These are phyloP conservation scores for Didymella keratinophila DNA, from an alignment of 2,329 filamentous ascomycete genomes.

Conservation along the genomic window DNA sequence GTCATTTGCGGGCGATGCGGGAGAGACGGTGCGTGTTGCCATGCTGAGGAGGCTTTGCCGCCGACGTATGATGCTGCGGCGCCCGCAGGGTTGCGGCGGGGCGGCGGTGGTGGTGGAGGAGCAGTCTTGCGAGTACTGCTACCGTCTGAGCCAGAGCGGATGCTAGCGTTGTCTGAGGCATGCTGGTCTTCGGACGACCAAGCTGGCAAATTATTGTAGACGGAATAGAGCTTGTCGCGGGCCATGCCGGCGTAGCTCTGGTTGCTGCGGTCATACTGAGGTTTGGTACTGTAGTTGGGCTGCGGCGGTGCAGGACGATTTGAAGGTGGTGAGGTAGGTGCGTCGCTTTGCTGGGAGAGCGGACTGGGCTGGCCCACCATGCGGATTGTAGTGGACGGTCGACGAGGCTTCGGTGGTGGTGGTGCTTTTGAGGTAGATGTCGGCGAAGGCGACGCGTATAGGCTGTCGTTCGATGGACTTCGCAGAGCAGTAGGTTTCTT, in stretches of 20 bases:
- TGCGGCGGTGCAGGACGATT: constrained; percentile 41
- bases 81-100: constrained; percentile 48
- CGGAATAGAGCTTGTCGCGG: constrained; percentile 50
- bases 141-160: constrained; percentile 21
- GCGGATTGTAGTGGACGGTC: constrained; percentile 33
- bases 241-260: constrained; percentile 50
- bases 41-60: constrained; percentile 47
- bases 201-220: constrained; percentile 52
- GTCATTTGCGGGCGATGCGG: constrained; percentile 36
- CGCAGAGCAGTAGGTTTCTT: constrained; percentile 50
- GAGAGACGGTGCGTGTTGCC: constrained; percentile 45
- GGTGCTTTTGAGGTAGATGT: constrained; percentile 43
- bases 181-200: constrained; percentile 36
- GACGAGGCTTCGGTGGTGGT: constrained; percentile 46
- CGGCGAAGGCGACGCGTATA: constrained; percentile 16
- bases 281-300: constrained; percentile 34
- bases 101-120: constrained; percentile 49
- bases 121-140: constrained; percentile 23
- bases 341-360: constrained; percentile 35
- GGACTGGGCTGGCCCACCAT: constrained; percentile 34
- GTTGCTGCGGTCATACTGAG: constrained; percentile 39
- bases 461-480: constrained; percentile 46
- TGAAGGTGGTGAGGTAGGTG: constrained; percentile 39
- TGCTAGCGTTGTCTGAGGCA: constrained; percentile 19
- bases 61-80: constrained; percentile 50